Evolutionary conservation across 768 basidiomycete genomes (phyloP).

Genomic region (Terana coerulea): DNA sequence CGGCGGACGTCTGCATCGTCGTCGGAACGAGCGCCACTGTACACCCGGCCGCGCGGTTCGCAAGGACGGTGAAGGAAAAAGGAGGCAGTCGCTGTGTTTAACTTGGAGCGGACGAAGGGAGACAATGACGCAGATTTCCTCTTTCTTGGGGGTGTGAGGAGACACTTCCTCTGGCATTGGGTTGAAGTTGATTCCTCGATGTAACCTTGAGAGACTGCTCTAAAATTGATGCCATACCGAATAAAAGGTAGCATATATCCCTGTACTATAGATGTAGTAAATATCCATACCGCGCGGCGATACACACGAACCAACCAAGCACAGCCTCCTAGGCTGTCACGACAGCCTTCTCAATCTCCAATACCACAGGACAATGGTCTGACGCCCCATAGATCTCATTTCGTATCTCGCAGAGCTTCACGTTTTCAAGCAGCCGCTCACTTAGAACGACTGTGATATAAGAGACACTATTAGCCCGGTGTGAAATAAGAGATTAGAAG

Average conservation of each 20-base stretch:
- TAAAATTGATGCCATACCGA: neutral
- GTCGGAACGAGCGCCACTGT: conserved; percentile 38
- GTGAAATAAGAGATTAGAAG: conserved; percentile 4
- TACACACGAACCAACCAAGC: neutral
- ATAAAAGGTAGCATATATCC: neutral
- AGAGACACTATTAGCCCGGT: neutral
- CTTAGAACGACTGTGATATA: conserved; percentile 64
- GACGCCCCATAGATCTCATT: conserved; percentile 85
- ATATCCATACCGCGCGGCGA: neutral
- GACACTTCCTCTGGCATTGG: conserved; percentile 36
- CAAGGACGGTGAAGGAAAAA: conserved; percentile 17
- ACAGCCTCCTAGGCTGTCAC: neutral
- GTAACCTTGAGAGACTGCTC: neutral
- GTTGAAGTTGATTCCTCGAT: neutral
- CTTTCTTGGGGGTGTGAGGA: conserved; percentile 48
- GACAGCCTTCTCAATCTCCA: conserved; percentile 43
- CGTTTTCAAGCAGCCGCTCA: conserved; percentile 58
- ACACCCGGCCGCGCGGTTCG: conserved; percentile 30
- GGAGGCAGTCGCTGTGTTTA: conserved; percentile 37
- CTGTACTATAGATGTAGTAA: neutral
- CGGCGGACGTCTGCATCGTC: conserved; percentile 32
- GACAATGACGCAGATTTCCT: conserved; percentile 44
- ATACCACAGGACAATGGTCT: conserved; percentile 77
- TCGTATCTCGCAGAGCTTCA: conserved; percentile 82
- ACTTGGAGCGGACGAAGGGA: conserved; percentile 28